Evolutionary conservation across 78 protist genomes (phyloP).

Genomic region (Mantamonas sphyraenae): DNA sequence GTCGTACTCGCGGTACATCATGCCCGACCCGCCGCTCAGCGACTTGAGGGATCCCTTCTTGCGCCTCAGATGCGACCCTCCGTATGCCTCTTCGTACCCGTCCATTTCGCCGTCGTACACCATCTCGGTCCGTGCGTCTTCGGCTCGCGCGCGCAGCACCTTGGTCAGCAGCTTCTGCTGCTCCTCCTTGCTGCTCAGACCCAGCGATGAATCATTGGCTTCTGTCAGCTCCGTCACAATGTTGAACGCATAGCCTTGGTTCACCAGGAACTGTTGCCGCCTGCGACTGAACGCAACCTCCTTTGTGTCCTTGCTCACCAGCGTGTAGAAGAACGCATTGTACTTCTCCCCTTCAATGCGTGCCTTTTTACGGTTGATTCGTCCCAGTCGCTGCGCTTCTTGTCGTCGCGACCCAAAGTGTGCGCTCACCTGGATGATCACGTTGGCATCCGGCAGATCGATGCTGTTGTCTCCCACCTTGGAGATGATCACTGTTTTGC

Average conservation of each 20-base stretch:
- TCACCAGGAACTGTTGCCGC: slow-evolving; percentile 93
- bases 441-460: slow-evolving; percentile 95
- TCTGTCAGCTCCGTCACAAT: neutral
- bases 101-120: neutral
- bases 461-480: slow-evolving; percentile 93
- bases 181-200: neutral
- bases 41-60: too few species aligned
- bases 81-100: too few species aligned
- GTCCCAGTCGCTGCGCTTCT: slow-evolving; percentile 99
- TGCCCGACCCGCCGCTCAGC: too few species aligned
- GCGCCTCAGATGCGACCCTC: too few species aligned
- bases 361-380: slow-evolving; percentile 92
- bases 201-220: too few species aligned
- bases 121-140: neutral
- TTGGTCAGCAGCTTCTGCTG: neutral
- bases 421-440: slow-evolving; percentile 90
- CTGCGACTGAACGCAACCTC: slow-evolving; percentile 89
- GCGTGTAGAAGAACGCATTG: slow-evolving; percentile 96
- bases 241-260: slow-evolving; percentile 87
- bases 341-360: slow-evolving; percentile 35
- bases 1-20: too few species aligned
- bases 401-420: slow-evolving; percentile 92
- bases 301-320: slow-evolving; percentile 86
- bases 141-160: neutral
- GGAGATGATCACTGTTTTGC: slow-evolving; percentile 72